Conservation (phyloP, 805 yeast species). For the Suhomyces pyralidae region DNA sequence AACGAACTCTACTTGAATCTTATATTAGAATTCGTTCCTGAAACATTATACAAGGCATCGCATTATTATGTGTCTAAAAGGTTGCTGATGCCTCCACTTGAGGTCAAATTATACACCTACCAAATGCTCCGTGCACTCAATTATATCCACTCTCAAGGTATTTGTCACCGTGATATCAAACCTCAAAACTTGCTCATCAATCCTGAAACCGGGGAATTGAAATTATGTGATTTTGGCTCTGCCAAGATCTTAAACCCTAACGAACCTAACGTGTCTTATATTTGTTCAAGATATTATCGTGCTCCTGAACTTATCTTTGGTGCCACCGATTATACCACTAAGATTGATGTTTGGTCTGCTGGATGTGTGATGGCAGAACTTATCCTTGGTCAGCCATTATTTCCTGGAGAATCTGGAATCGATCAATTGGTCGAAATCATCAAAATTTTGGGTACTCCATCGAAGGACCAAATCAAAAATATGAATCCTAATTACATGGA, state of each 20-base stretch:
- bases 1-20: slow-evolving; percentile 81
- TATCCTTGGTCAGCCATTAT: slow-evolving; percentile 90
- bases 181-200: slow-evolving; percentile 88
- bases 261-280: slow-evolving; percentile 94
- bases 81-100: slow-evolving; percentile 81
- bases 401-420: slow-evolving; percentile 97
- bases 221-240: slow-evolving; percentile 94
- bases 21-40: slow-evolving; percentile 92
- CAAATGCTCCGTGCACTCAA: slow-evolving; percentile 74
- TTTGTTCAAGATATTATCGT: slow-evolving; percentile 93
- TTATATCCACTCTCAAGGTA: slow-evolving; percentile 71
- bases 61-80: slow-evolving; percentile 76
- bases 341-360: slow-evolving; percentile 96
- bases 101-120: slow-evolving; percentile 80
- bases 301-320: slow-evolving; percentile 98
- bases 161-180: slow-evolving; percentile 92
- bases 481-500: slow-evolving; percentile 98
- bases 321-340: slow-evolving; percentile 92
- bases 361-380: slow-evolving; percentile 98
- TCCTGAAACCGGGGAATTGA: slow-evolving; percentile 78
- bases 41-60: slow-evolving; percentile 86
- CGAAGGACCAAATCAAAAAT: slow-evolving; percentile 83
- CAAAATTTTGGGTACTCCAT: slow-evolving; percentile 93
- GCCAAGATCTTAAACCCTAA: slow-evolving; percentile 87
- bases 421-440: slow-evolving; percentile 97